Evolutionary conservation across 164 flowering plant species (phyloP).

Genomic region (Akebia trifoliata): DNA sequence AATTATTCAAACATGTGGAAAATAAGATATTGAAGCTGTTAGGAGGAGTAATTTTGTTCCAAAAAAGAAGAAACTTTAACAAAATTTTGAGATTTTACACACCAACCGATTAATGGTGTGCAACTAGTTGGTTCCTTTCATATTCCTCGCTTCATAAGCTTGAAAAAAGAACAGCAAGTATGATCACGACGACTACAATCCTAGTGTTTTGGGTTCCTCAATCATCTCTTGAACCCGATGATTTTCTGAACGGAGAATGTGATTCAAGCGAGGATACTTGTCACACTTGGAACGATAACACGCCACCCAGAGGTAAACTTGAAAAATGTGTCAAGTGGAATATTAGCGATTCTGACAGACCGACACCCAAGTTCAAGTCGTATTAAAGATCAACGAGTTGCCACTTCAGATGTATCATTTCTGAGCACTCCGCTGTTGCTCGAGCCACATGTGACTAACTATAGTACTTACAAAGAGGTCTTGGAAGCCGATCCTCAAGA

Average conservation of each 20-base stretch:
- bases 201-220: slow-evolving; percentile 32
- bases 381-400: slow-evolving; percentile 20
- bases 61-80: too few species aligned
- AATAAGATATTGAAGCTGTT: too few species aligned
- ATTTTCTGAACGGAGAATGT: slow-evolving; percentile 49
- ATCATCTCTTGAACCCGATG: slow-evolving; percentile 41
- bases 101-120: too few species aligned
- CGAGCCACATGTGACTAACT: slow-evolving; percentile 46
- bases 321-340: slow-evolving; percentile 76
- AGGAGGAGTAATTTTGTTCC: too few species aligned
- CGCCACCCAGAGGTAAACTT: slow-evolving; percentile 68
- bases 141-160: slow-evolving; percentile 51
- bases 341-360: slow-evolving; percentile 72
- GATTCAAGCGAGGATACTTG: slow-evolving; percentile 39
- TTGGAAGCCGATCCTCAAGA: slow-evolving; percentile 91
- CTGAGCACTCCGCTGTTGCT: slow-evolving; percentile 91
- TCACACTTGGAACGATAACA: slow-evolving; percentile 14
- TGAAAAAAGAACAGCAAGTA: slow-evolving; percentile 30
- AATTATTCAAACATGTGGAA: too few species aligned
- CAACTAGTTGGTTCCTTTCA: too few species aligned
- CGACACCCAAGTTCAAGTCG: slow-evolving; percentile 30
- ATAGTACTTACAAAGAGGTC: slow-evolving; percentile 60
- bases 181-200: slow-evolving; percentile 34
- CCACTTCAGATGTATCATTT: slow-evolving; percentile 55
- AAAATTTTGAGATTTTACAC: too few species aligned